These are phyloP conservation scores for Flaveria floridana DNA, from an alignment of 140 eudicot genomes.

Conservation along the genomic window DNA sequence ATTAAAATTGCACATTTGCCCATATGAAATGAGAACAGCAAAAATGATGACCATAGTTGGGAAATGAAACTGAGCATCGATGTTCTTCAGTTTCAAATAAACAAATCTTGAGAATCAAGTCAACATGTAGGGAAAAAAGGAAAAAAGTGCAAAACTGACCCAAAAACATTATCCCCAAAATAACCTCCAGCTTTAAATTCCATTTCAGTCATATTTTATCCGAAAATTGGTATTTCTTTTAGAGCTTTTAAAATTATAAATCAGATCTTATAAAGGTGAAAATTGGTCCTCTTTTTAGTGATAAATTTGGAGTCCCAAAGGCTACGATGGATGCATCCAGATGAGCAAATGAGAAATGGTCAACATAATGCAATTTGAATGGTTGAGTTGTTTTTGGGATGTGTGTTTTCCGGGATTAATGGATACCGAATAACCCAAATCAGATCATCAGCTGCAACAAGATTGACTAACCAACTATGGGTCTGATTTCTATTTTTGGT, in stretches of 20 bases:
- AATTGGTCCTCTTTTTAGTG: neutral
- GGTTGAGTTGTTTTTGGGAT: too few species aligned
- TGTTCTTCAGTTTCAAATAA: constrained; percentile 12
- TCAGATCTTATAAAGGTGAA: neutral
- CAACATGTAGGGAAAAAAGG: neutral
- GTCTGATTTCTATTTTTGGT: too few species aligned
- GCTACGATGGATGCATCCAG: too few species aligned
- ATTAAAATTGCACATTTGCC: neutral
- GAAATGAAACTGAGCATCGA: neutral
- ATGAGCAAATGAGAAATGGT: too few species aligned
- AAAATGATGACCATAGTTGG: neutral
- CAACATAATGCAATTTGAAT: too few species aligned
- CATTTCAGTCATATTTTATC: too few species aligned
- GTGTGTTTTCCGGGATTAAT: too few species aligned
- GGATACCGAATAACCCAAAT: too few species aligned
- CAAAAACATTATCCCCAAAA: neutral
- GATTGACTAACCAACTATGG: too few species aligned
- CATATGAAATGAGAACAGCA: neutral
- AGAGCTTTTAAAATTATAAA: neutral
- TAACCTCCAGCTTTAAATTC: too few species aligned
- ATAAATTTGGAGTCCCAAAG: neutral
- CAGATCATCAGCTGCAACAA: too few species aligned
- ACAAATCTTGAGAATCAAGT: neutral
- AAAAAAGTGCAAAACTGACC: neutral
- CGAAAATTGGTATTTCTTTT: too few species aligned